Evolutionary conservation across 306 rosid species (phyloP).

Genomic region (Pterocarpus macrocarpus): DNA sequence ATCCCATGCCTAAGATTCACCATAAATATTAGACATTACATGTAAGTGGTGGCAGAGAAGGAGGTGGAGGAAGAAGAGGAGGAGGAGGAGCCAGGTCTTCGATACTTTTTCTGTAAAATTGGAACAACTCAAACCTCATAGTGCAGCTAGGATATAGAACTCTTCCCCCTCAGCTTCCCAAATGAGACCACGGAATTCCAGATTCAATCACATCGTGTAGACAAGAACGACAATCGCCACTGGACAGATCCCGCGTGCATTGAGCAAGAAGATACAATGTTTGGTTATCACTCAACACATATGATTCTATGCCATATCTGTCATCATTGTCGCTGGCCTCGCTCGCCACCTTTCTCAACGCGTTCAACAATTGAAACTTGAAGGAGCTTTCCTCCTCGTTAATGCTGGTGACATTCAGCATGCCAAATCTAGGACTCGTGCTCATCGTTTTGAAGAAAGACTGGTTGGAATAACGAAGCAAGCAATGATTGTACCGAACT

Average conservation of each 20-base stretch:
- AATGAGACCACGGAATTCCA: conserved; percentile 34
- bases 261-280: conserved; percentile 33
- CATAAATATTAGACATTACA: background rate
- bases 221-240: conserved; percentile 28
- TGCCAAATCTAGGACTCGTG: background rate
- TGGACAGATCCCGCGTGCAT: conserved; percentile 36
- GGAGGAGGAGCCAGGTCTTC: background rate
- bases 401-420: conserved; percentile 1
- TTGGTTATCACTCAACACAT: conserved; percentile 21
- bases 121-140: conserved; percentile 41
- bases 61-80: no score
- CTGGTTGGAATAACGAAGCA: conserved; percentile 36
- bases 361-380: background rate
- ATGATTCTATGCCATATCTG: conserved; percentile 5
- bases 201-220: conserved; percentile 20
- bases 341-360: background rate
- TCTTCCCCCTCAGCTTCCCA: conserved; percentile 48
- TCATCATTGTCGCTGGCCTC: background rate
- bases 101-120: background rate
- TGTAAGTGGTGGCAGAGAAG: background rate
- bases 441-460: background rate
- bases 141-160: conserved; percentile 46
- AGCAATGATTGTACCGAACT: conserved; percentile 42
- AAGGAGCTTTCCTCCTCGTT: background rate
- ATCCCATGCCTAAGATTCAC: no score